A percentile compares a stretch with the other conserved stretches of the same genome.
phyloP scores from a whole-genome alignment of 139 green algal species.

The Micractinium conductrix region DNA sequence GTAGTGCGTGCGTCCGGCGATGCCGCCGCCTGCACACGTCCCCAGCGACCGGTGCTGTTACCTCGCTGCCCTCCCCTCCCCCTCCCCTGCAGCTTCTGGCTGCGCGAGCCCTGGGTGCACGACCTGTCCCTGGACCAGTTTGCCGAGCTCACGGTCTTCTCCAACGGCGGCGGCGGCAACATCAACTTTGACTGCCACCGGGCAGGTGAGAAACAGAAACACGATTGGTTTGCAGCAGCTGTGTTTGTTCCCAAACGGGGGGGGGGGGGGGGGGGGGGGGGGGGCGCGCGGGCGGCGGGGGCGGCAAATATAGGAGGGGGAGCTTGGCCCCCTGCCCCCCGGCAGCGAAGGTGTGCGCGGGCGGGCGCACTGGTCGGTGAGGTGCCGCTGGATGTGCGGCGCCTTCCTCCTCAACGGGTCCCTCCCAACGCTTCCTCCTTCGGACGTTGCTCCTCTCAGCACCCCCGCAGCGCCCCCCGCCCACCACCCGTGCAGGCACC shows the following conservation, averaged over 20 bases:
- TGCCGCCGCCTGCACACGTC: too few species aligned
- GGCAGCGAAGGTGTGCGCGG: background rate
- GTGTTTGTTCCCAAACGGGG: background rate
- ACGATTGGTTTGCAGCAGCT: too few species aligned
- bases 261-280: background rate
- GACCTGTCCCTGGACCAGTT: conserved; percentile 26
- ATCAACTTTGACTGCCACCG: conserved; percentile 28
- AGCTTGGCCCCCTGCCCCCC: too few species aligned
- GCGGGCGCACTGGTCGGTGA: background rate
- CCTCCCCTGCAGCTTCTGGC: background rate
- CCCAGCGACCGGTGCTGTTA: too few species aligned
- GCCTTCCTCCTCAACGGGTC: too few species aligned
- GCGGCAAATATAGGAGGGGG: too few species aligned
- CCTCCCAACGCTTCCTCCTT: too few species aligned
- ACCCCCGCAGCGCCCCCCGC: background rate
- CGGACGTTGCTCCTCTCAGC: background rate
- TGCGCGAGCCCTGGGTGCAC: background rate
- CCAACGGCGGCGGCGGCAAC: background rate
- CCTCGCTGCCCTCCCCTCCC: background rate
- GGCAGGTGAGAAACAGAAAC: too few species aligned
- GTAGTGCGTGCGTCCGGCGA: too few species aligned
- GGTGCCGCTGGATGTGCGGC: too few species aligned
- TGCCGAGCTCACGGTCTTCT: conserved; percentile 14
- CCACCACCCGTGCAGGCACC: background rate
- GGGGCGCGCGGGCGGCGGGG: background rate